These are phyloP conservation scores for Sedum album DNA, from an alignment of 164 flowering plant species.

Conservation along the genomic window DNA sequence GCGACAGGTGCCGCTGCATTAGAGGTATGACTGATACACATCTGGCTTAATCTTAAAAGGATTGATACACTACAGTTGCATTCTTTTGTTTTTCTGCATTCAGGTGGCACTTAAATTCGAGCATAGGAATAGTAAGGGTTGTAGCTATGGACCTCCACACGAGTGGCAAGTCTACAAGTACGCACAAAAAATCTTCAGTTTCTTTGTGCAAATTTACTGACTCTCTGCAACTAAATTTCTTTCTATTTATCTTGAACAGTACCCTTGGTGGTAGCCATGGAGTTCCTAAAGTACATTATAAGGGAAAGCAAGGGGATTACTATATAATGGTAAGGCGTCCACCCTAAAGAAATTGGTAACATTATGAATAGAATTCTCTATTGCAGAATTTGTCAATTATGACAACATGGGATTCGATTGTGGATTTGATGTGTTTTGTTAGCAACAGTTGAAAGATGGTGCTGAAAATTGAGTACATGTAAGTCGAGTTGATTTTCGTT, in stretches of 20 bases:
- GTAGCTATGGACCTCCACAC: conserved; percentile 85
- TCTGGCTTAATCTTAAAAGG: neutral
- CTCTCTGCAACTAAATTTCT: neutral
- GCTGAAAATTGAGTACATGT: neutral
- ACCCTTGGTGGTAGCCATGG: conserved; percentile 83
- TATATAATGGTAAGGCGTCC: conserved; percentile 66
- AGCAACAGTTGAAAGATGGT: neutral
- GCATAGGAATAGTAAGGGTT: conserved; percentile 87
- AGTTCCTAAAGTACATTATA: conserved; percentile 78
- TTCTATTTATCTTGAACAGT: conserved; percentile 23
- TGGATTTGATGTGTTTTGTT: neutral
- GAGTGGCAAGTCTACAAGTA: conserved; percentile 97
- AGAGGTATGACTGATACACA: conserved; percentile 34
- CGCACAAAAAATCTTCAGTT: neutral
- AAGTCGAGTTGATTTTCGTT: neutral
- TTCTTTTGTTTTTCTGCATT: neutral
- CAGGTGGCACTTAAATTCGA: conserved; percentile 91
- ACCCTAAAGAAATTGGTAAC: neutral
- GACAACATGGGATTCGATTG: neutral
- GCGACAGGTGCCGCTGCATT: conserved; percentile 47
- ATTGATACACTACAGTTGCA: neutral
- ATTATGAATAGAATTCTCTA: neutral
- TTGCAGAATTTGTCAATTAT: neutral
- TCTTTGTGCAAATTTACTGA: neutral
- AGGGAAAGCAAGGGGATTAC: conserved; percentile 86